phyloP scores from a whole-genome alignment of 2,329 filamentous ascomycete species.

The Phialemoniopsis sp. region DNA sequence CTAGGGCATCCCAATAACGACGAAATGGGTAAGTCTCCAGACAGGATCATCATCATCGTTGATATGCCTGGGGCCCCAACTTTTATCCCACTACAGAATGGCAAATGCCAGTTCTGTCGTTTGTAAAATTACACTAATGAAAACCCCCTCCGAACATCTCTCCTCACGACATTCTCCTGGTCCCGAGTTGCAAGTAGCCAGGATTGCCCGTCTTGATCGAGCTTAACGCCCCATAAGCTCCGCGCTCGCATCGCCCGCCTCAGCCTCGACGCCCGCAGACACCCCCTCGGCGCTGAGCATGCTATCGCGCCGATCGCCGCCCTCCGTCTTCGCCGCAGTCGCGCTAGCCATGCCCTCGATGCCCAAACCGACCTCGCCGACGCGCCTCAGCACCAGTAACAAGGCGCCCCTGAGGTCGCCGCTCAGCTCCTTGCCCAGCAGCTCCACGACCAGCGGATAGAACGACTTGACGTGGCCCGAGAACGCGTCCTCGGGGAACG shows the following conservation, averaged over 20 bases:
- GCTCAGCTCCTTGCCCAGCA: conserved; percentile 78
- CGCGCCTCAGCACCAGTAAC: conserved; percentile 70
- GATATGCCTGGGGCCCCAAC: too few species aligned
- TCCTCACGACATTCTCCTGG: too few species aligned
- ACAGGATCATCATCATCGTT: too few species aligned
- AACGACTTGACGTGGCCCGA: conserved; percentile 75
- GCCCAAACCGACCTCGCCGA: conserved; percentile 72
- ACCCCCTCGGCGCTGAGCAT: conserved; percentile 7
- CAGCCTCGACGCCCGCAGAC: conserved; percentile 12
- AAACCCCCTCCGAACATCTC: too few species aligned
- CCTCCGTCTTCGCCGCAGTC: conserved; percentile 3
- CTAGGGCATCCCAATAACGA: too few species aligned
- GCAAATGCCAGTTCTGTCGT: too few species aligned
- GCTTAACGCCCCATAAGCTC: conserved; percentile 12
- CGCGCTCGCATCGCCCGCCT: conserved; percentile 16
- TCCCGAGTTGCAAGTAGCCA: too few species aligned
- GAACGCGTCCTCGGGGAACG: conserved; percentile 78
- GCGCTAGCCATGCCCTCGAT: conserved; percentile 42
- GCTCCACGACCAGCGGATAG: conserved; percentile 79
- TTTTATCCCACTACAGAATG: too few species aligned
- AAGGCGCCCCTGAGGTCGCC: conserved; percentile 74
- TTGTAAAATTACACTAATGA: too few species aligned
- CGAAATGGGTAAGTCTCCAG: too few species aligned
- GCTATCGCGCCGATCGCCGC: conserved; percentile 11
- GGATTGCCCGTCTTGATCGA: too few species aligned